phyloP scores from a whole-genome alignment of 768 basidiomycete genomes.

The Paxillus involutus region DNA sequence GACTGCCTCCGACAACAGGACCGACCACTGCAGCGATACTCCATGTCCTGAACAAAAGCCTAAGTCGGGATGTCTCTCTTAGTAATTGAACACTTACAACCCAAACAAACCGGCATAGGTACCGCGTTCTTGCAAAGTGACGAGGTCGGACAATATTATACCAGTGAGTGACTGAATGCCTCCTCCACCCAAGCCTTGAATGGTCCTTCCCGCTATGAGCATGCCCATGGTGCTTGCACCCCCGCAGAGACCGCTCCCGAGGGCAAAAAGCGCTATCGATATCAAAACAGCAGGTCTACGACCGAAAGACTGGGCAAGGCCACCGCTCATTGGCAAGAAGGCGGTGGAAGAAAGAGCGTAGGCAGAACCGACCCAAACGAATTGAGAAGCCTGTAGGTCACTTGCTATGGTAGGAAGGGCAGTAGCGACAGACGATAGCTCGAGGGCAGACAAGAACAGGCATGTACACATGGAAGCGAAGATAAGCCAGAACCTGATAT shows the following conservation, averaged over 20 bases:
- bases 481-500: conserved; percentile 31
- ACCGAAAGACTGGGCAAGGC: conserved; percentile 41
- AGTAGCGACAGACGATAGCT: conserved; percentile 33
- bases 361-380: conserved; percentile 46
- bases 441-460: conserved; percentile 33
- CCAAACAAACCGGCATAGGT: conserved; percentile 36
- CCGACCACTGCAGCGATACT: conserved; percentile 35
- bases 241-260: conserved; percentile 44
- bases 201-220: conserved; percentile 42
- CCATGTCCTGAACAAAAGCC: conserved; percentile 25
- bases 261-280: conserved; percentile 35
- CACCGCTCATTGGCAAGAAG: not conserved
- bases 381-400: conserved; percentile 19
- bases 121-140: conserved; percentile 46
- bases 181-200: conserved; percentile 43
- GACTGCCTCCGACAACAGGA: conserved; percentile 36
- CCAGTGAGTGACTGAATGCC: conserved; percentile 36
- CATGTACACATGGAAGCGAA: conserved; percentile 27
- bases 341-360: conserved; percentile 41
- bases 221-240: conserved; percentile 39
- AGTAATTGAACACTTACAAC: conserved; percentile 21
- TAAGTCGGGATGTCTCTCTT: not conserved
- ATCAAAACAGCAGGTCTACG: conserved; percentile 32
- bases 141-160: conserved; percentile 47
- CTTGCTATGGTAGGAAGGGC: conserved; percentile 15